Percentiles rank a stretch among this genome's conserved stretches.
These are phyloP conservation scores for Myxozyma neotropica DNA, from an alignment of 805 yeast species.

Conservation along the genomic window DNA sequence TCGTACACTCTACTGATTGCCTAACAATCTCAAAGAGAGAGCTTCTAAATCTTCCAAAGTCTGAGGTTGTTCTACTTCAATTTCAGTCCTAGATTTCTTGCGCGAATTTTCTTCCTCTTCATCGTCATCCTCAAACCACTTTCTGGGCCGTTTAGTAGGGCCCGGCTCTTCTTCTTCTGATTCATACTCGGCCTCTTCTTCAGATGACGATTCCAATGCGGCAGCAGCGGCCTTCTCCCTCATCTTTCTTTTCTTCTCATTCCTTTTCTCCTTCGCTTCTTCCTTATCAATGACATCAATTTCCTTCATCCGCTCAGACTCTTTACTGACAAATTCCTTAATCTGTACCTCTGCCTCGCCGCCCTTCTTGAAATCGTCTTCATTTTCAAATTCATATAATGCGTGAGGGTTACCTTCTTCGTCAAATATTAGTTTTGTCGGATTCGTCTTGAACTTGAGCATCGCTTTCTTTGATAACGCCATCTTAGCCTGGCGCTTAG, in stretches of 20 bases:
- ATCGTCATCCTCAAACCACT: conserved; percentile 35
- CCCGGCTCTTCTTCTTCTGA: conserved; percentile 55
- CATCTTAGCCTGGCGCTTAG: conserved; percentile 81
- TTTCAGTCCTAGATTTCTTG: conserved; percentile 44
- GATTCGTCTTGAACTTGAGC: conserved; percentile 62
- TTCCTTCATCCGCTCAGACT: conserved; percentile 64
- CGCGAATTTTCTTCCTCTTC: conserved; percentile 32
- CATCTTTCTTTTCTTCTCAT: conserved; percentile 81
- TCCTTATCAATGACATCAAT: conserved; percentile 80
- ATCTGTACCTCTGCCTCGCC: conserved; percentile 74
- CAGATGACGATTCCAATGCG: conserved; percentile 40
- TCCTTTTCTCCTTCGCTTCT: conserved; percentile 72
- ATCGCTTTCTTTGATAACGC: conserved; percentile 81
- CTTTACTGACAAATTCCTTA: conserved; percentile 64
- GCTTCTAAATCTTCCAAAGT: conserved; percentile 94
- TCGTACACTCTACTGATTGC: background rate
- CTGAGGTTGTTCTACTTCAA: conserved; percentile 85
- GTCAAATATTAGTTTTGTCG: conserved; percentile 82
- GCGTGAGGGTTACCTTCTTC: conserved; percentile 95
- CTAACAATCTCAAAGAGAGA: conserved; percentile 58
- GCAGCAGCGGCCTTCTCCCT: conserved; percentile 41
- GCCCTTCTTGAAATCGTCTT: conserved; percentile 73
- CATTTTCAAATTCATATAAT: conserved; percentile 86
- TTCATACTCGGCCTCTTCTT: conserved; percentile 44
- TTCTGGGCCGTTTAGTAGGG: conserved; percentile 31